Percentiles rank a stretch among this genome's conserved stretches.
Conservation (phyloP, 2,329 filamentous ascomycete species). For the Aspergillus oerlinghausenensis region DNA sequence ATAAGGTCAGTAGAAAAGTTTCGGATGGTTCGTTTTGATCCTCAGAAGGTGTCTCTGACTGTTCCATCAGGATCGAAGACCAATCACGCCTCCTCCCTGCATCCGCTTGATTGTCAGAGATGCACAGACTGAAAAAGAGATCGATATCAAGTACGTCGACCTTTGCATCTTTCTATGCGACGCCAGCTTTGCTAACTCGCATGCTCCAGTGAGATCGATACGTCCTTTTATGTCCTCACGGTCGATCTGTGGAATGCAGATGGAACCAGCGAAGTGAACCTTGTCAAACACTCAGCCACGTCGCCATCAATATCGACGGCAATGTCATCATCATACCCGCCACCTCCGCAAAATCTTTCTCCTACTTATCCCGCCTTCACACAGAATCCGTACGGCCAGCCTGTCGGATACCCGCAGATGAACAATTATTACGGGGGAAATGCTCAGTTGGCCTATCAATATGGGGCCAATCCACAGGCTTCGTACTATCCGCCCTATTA, state of each 20-base stretch:
- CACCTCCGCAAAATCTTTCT: conserved; percentile 36
- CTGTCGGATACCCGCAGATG: conserved; percentile 34
- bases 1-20: conserved; percentile 63
- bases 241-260: conserved; percentile 65
- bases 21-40: not conserved
- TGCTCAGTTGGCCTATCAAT: conserved; percentile 31
- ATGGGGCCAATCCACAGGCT: conserved; percentile 24
- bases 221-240: conserved; percentile 63
- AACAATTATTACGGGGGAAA: conserved; percentile 34
- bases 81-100: conserved; percentile 93
- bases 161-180: not conserved
- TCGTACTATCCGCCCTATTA: conserved; percentile 32
- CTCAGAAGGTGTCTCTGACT: not conserved
- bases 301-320: conserved; percentile 78
- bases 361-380: conserved; percentile 34
- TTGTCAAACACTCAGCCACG: conserved; percentile 61
- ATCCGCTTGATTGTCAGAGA: conserved; percentile 79
- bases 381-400: conserved; percentile 39
- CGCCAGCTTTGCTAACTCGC: conserved; percentile 10
- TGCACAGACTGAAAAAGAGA: conserved; percentile 67
- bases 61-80: conserved; percentile 69
- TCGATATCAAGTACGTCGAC: conserved; percentile 69
- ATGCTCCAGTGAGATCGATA: conserved; percentile 60
- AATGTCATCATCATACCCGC: conserved; percentile 70
- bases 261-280: conserved; percentile 60